Conservation (phyloP, 768 basidiomycete species). For the Dendrothele bispora region DNA sequence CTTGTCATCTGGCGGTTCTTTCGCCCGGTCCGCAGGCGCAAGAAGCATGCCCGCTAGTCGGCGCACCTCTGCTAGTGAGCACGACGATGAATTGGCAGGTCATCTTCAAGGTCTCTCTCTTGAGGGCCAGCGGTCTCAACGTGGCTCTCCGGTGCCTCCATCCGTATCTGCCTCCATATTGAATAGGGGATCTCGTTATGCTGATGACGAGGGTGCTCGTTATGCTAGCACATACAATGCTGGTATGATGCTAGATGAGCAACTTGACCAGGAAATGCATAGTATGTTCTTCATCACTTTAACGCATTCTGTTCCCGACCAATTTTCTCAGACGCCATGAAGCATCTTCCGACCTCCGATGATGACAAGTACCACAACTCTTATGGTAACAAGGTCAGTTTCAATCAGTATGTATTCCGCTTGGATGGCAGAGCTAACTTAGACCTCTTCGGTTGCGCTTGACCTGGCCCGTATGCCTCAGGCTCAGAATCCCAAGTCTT, state of each 20-base stretch:
- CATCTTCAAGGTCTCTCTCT: conserved; percentile 75
- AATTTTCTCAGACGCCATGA: conserved; percentile 71
- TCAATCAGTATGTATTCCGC: conserved; percentile 42
- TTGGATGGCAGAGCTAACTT: background rate
- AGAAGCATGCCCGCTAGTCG: conserved; percentile 94
- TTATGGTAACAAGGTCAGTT: conserved; percentile 63
- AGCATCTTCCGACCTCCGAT: conserved; percentile 82
- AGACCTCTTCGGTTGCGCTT: conserved; percentile 83
- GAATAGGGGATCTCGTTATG: conserved; percentile 52
- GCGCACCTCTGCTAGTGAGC: conserved; percentile 84
- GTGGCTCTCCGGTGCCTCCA: conserved; percentile 55
- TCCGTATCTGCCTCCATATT: conserved; percentile 55
- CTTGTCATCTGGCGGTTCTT: conserved; percentile 45
- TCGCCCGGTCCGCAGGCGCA: conserved; percentile 69
- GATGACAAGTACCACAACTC: conserved; percentile 79
- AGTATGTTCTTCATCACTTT: conserved; percentile 51
- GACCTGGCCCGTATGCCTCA: conserved; percentile 90
- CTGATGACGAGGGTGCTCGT: conserved; percentile 56
- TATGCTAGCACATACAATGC: conserved; percentile 72
- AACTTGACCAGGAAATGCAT: conserved; percentile 92
- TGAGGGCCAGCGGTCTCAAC: conserved; percentile 57
- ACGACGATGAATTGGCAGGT: conserved; percentile 78
- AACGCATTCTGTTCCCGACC: conserved; percentile 13
- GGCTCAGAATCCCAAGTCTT: conserved; percentile 67
- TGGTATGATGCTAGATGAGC: conserved; percentile 91